These are phyloP conservation scores for Debaryomyces castellii DNA, from an alignment of 805 yeast genomes.

Conservation along the genomic window DNA sequence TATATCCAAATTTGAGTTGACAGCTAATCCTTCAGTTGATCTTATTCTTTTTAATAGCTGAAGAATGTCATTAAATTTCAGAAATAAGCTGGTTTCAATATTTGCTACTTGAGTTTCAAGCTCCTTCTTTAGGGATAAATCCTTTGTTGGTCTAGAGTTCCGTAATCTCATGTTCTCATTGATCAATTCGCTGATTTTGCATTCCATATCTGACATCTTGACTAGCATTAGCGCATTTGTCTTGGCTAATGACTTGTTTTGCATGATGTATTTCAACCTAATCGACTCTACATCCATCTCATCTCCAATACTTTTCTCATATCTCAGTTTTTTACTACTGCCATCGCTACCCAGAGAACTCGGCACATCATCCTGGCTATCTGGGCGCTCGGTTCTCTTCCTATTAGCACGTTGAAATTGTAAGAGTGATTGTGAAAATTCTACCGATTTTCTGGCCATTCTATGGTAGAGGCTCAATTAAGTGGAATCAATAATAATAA, in stretches of 20 bases:
- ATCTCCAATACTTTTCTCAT: neutral
- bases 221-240: slow-evolving; percentile 54
- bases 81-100: slow-evolving; percentile 42
- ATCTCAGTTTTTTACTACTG: neutral
- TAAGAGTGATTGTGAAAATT: slow-evolving; percentile 8
- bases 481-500: no score
- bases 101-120: slow-evolving; percentile 35
- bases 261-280: slow-evolving; percentile 36
- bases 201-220: slow-evolving; percentile 53
- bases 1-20: slow-evolving; percentile 15
- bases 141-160: slow-evolving; percentile 28
- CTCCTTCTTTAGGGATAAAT: slow-evolving; percentile 25
- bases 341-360: neutral
- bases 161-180: slow-evolving; percentile 49
- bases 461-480: neutral
- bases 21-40: slow-evolving; percentile 36
- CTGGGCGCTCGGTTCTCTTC: neutral
- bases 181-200: slow-evolving; percentile 46
- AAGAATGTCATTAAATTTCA: slow-evolving; percentile 46
- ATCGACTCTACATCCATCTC: slow-evolving; percentile 15
- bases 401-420: slow-evolving; percentile 3
- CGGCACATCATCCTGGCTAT: neutral
- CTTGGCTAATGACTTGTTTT: slow-evolving; percentile 60
- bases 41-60: slow-evolving; percentile 42
- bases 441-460: slow-evolving; percentile 9